These are phyloP conservation scores for Cryptococcus amylolentus DNA, from an alignment of 1,284 basidiomycete genomes.

Conservation along the genomic window DNA sequence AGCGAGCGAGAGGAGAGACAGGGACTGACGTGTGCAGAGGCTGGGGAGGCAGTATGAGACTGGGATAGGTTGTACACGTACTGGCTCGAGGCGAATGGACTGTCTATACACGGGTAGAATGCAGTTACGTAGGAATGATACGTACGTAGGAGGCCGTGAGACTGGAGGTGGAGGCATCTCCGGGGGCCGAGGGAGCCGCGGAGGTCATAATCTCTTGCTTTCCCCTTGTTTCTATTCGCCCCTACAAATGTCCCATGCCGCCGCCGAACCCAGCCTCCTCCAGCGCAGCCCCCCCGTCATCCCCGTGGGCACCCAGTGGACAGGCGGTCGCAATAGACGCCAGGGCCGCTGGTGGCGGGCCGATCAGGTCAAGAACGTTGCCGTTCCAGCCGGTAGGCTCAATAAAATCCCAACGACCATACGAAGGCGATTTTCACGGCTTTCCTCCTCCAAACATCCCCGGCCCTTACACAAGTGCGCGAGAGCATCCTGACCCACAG, in stretches of 20 bases:
- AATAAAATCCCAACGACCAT: not conserved
- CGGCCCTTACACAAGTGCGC: too few relatives aligned
- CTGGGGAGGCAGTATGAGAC: not conserved
- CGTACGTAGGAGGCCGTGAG: too few relatives aligned
- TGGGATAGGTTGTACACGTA: not conserved
- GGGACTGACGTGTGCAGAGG: not conserved
- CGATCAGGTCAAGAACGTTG: not conserved
- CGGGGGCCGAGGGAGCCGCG: too few relatives aligned
- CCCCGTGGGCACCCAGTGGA: too few relatives aligned
- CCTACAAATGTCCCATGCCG: not conserved
- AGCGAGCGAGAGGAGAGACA: slow-evolving; percentile 8
- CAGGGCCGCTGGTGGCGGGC: too few relatives aligned
- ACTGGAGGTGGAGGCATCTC: too few relatives aligned
- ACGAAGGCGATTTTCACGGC: too few relatives aligned
- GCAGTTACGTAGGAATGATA: too few relatives aligned
- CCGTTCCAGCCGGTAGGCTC: not conserved
- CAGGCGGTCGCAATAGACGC: too few relatives aligned
- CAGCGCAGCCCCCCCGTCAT: not conserved
- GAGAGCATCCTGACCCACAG: too few relatives aligned
- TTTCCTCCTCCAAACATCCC: too few relatives aligned
- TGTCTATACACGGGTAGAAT: not conserved
- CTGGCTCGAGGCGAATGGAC: not conserved
- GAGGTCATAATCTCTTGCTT: not conserved
- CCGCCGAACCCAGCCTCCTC: not conserved
- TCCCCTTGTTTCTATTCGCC: not conserved